These are phyloP conservation scores for Geotrichum klebahnii DNA, from an alignment of 1,139 yeast species.

Conservation along the genomic window DNA sequence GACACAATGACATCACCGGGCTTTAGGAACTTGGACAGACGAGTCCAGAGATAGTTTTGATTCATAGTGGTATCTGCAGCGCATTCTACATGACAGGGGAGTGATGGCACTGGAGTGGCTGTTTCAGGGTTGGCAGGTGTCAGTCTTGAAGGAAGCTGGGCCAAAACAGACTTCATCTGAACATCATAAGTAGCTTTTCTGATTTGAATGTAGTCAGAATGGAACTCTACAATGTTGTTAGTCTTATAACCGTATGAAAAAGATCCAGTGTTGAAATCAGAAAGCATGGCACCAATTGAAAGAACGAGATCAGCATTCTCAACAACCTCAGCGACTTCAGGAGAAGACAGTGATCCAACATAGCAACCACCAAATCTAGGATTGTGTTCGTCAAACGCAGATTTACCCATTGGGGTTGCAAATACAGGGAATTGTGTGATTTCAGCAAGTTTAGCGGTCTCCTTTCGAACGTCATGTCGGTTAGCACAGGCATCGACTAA, in stretches of 20 bases:
- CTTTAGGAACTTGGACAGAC: constrained; percentile 66
- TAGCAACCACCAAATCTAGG: constrained; percentile 82
- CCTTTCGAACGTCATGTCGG: constrained; percentile 64
- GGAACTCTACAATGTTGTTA: constrained; percentile 78
- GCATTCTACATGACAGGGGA: constrained; percentile 23
- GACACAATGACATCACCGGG: constrained; percentile 78
- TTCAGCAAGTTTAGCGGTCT: constrained; percentile 60
- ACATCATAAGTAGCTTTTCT: constrained; percentile 72
- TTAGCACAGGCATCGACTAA: constrained; percentile 85
- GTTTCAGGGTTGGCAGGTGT: constrained; percentile 21
- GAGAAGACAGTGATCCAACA: constrained; percentile 73
- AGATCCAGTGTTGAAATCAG: constrained; percentile 88
- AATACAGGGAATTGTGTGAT: constrained; percentile 75
- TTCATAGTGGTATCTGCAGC: constrained; percentile 44
- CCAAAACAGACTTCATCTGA: constrained; percentile 68
- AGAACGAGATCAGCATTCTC: constrained; percentile 73
- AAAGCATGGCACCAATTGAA: constrained; percentile 78
- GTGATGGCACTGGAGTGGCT: constrained; percentile 27
- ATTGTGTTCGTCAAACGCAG: constrained; percentile 67
- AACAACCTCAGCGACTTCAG: constrained; percentile 70
- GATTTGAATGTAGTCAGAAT: constrained; percentile 80
- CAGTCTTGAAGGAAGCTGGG: constrained; percentile 41
- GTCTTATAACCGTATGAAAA: constrained; percentile 79
- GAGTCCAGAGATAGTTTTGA: constrained; percentile 81
- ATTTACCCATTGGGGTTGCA: constrained; percentile 90